Evolutionary conservation across 345 rosid species (phyloP), one percentile per base, ranked within the genome.

Genomic region (Cochlearia excelsa): DNA sequence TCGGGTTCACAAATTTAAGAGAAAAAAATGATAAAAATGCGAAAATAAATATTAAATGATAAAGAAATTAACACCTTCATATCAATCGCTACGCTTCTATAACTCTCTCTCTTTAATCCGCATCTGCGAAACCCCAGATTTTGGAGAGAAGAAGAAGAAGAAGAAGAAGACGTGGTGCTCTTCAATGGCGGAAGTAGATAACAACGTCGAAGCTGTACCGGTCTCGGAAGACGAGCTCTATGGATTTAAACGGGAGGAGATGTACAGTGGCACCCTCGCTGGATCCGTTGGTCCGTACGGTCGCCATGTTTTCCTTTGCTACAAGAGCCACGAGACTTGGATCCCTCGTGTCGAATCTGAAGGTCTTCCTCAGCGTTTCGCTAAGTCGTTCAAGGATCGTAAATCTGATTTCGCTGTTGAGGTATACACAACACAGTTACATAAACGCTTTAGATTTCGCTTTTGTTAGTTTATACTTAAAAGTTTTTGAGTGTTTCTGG

Each of bases 301-400:
- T 54, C 89, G 97, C 26, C 99, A 93, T 65, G 78, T 86, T 7
- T 86, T 93, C 73, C 87, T 93, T 51, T 79, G 85, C 65, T 87
- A 65, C 65, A 81, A 82, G 76, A 75, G 74, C 30, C 84, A 83
- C 28, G 82, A 76, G 30, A 73, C 71, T 28, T 93, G 99, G 99
- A 53, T 69, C 11, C 74, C 97, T 7, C 85, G 79, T 33, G 88
- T 86, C 34, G 99, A 93, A 80, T 45, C 56, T 33, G 86, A 82
- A 78, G 69, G 56, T 23, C 90, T 89, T 10, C 91, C 95, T 10
- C 82, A 82, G 81, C 76, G 75, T 40, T 73, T 93, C 43, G 65
- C 84, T 26, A 59, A 87, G 53, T 82, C 85, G 28, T 56, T 93
- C 34, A 84, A 83, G 49, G 70, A 84, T 68, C 89, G 94, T 35